Evolutionary conservation across 257 asterid genomes (phyloP), one percentile per base, ranked within the genome.

Genomic region (Knoxia roxburghii): DNA sequence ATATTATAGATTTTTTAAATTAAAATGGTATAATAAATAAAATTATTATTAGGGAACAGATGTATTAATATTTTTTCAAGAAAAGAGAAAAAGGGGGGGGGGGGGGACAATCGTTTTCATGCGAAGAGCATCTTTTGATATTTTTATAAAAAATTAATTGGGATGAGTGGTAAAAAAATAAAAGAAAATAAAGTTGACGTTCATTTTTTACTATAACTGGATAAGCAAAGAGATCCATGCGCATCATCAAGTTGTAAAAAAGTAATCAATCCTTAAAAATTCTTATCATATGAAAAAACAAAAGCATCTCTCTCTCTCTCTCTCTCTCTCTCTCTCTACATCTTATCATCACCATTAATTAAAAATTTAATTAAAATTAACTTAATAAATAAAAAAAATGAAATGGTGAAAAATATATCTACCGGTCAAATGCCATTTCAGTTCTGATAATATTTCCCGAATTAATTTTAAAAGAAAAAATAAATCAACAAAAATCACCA

Each of bases 141-240:
- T 68, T 75, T 59, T 69, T 48, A 48, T 27, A 56, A 53, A 60
- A 59, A 60, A 68, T 61, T 65, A 79, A 0, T 39, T 5, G 6
- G 3, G 9, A 52, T 71, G 75, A 64, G 40, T 71, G 46, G 78
- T 72, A 55, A 33, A 57, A 33, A 7, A 5, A 59, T 10, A 15
- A 37, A 7, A 69, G 57, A 63, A 67, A 60, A 62, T 20, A 72
- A 65, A 71, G 80, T 74, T 26, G 66, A 64, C 46, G 67, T 59
- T 70, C 24, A 56, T 72, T 78, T 29, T 79, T 76, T 55, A 21
- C 84, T 71, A 72, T 59, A 73, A 61, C 37, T 74, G 76, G 84
- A 45, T 70, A 72, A 56, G 65, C 90, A 85, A 55, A 65, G 79
- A 67, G 67, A 78, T 74, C 69, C 51, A 73, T 61, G 70, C 45